Conservation (phyloP, 257 asterid genomes). For the Salvia miltiorrhiza region DNA sequence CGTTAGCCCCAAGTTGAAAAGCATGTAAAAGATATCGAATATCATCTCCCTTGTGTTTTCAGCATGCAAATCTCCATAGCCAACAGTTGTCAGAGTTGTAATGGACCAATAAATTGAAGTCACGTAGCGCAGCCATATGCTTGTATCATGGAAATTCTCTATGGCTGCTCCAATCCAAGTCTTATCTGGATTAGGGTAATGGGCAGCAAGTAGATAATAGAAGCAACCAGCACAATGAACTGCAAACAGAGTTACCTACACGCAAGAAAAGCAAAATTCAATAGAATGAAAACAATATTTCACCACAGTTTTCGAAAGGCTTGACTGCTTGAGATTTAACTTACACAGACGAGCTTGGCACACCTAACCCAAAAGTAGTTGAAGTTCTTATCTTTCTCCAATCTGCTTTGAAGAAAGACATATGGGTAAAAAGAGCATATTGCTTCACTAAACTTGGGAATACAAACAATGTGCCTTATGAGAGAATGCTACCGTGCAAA, state of each 20-base stretch:
- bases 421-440: not conserved
- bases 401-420: conserved; percentile 36
- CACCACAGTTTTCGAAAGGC: not conserved
- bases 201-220: conserved; percentile 76
- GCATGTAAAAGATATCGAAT: conserved; percentile 82
- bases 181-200: conserved; percentile 46
- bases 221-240: conserved; percentile 98
- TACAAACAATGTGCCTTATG: not conserved
- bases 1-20: conserved; percentile 83
- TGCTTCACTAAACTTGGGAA: not conserved
- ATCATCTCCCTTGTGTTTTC: conserved; percentile 85
- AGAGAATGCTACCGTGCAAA: conserved; percentile 57
- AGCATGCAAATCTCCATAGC: conserved; percentile 95
- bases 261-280: conserved; percentile 4
- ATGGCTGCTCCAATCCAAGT: conserved; percentile 91
- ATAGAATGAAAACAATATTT: not conserved
- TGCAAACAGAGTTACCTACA: conserved; percentile 86
- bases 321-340: conserved; percentile 20
- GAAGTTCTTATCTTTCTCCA: conserved; percentile 89
- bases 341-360: conserved; percentile 79
- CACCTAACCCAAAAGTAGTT: conserved; percentile 94
- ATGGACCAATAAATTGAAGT: conserved; percentile 94
- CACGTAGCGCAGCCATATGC: conserved; percentile 77
- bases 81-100: conserved; percentile 90
- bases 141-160: conserved; percentile 47